phyloP scores from a whole-genome alignment of 257 asterid species.

The Przewalskia tangutica region DNA sequence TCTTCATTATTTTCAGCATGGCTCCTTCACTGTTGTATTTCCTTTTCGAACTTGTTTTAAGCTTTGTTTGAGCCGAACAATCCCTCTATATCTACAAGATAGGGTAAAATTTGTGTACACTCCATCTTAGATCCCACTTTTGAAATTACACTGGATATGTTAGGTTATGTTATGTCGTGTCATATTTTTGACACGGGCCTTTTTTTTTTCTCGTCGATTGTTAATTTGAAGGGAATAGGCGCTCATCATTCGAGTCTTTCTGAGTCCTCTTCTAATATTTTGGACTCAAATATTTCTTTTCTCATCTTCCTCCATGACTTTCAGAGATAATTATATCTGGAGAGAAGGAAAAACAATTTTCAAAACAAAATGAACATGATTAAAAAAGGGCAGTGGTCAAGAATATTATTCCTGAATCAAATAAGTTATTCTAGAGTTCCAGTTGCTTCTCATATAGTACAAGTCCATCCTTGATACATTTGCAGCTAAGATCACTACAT shows the following conservation, averaged over 20 bases:
- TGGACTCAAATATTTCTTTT: neutral
- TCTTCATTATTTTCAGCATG: too few relatives aligned
- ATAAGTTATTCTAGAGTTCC: neutral
- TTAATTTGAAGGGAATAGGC: neutral
- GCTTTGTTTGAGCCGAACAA: too few relatives aligned
- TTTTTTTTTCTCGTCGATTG: too few relatives aligned
- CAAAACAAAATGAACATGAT: neutral
- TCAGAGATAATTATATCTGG: neutral
- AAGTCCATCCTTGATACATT: neutral
- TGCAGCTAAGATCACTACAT: slow-evolving; percentile 4
- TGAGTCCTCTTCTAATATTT: too few relatives aligned
- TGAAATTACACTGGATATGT: too few relatives aligned
- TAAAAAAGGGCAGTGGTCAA: neutral
- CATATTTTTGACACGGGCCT: too few relatives aligned
- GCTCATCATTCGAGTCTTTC: neutral
- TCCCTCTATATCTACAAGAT: too few relatives aligned
- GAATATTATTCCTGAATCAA: neutral
- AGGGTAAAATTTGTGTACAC: too few relatives aligned
- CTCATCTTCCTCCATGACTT: neutral
- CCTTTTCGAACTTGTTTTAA: too few relatives aligned
- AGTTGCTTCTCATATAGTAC: neutral
- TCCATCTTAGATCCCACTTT: too few relatives aligned
- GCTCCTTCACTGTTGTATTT: too few relatives aligned
- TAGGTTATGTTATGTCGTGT: too few relatives aligned
- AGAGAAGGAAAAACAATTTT: neutral